Evolutionary conservation across 73 alveolate species (phyloP).

Genomic region (Stentor roeselii): DNA sequence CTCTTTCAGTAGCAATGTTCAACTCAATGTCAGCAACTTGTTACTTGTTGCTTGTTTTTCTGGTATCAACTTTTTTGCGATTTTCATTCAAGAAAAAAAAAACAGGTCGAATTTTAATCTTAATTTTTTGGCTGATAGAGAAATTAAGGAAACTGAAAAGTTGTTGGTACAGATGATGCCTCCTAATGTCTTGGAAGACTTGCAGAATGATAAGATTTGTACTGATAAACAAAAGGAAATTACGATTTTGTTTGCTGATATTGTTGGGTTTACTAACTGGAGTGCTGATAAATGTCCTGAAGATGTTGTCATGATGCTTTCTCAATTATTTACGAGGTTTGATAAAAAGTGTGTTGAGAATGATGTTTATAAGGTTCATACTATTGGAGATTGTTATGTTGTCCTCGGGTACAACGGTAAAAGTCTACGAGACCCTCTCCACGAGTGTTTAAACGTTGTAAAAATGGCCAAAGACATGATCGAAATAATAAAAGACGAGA

Average conservation of each 20-base stretch:
- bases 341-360: conserved; percentile 87
- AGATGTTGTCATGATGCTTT: conserved; percentile 85
- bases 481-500: conserved; percentile 49
- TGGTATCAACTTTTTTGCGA: neutral
- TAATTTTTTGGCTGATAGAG: conserved; percentile 45
- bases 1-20: neutral
- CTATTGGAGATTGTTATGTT: conserved; percentile 79
- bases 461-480: conserved; percentile 67
- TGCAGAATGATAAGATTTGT: conserved; percentile 50
- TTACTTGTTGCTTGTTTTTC: conserved; percentile 6
- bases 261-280: conserved; percentile 73
- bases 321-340: conserved; percentile 86
- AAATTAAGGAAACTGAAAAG: conserved; percentile 54
- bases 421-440: conserved; percentile 59
- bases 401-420: conserved; percentile 68
- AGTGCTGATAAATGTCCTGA: conserved; percentile 80
- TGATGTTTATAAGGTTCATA: conserved; percentile 69
- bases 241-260: conserved; percentile 93
- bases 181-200: conserved; percentile 54
- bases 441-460: conserved; percentile 63
- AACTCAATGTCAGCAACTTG: neutral
- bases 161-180: conserved; percentile 64
- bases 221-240: conserved; percentile 85
- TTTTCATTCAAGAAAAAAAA: neutral
- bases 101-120: conserved; percentile 30